Conservation (phyloP, 225 moss, liverwort and hornwort species). For the Physcomitrium patens region DNA sequence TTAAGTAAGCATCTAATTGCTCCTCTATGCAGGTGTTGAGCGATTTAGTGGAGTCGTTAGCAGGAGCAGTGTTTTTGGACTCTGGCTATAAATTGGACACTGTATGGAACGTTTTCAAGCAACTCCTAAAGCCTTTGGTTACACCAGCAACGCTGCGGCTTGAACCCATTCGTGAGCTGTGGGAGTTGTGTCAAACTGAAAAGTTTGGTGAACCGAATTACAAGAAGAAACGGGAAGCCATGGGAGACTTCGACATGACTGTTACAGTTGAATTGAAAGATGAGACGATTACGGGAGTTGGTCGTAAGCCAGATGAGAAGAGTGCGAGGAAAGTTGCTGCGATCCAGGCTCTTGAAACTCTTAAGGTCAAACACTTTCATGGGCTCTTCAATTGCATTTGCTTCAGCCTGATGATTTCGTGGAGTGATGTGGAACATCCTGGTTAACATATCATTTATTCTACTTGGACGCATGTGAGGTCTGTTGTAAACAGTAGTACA, state of each 20-base stretch:
- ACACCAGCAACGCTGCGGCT: conserved; percentile 81
- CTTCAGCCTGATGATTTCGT: not conserved
- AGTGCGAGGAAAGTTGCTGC: conserved; percentile 78
- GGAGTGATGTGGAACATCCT: not conserved
- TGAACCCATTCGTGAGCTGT: conserved; percentile 83
- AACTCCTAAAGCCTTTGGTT: conserved; percentile 81
- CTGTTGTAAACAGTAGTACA: not conserved
- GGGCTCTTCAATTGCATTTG: not conserved
- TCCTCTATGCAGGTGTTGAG: conserved; percentile 73
- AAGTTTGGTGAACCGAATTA: conserved; percentile 48
- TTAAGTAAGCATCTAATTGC: not conserved
- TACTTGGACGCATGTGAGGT: not conserved
- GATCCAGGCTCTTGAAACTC: conserved; percentile 55
- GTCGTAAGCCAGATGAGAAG: conserved; percentile 53
- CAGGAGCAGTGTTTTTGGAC: conserved; percentile 87
- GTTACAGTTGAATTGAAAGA: conserved; percentile 46
- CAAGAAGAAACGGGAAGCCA: conserved; percentile 12
- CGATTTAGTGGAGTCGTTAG: conserved; percentile 95
- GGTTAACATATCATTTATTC: not conserved
- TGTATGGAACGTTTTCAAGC: conserved; percentile 84
- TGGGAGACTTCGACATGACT: conserved; percentile 33
- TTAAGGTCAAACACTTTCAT: conserved; percentile 53
- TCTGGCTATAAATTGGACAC: conserved; percentile 54
- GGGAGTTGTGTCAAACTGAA: conserved; percentile 71
- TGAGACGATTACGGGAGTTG: conserved; percentile 40